Evolutionary conservation across 805 yeast genomes (phyloP), one percentile per base, ranked within the genome.

Genomic region (Isabelozyma gotoi): DNA sequence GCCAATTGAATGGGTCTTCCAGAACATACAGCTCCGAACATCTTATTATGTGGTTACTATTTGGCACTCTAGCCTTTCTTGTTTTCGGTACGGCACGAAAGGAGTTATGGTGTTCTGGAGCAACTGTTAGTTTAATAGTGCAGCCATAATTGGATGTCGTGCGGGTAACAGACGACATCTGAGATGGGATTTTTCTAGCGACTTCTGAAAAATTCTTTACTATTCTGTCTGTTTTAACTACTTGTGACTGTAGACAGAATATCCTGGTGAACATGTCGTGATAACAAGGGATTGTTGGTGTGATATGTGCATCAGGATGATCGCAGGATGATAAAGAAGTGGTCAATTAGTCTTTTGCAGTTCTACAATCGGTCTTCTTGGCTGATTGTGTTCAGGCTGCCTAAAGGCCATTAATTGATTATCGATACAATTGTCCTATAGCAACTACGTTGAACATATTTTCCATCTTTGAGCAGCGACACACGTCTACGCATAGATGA

Each of bases 21-120:
- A 4, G 89, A 83, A 60, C 89, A 83, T 38, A 84, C 80, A 17
- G 85, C 83, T 14, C 89, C 92, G 65, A 85, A 85, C 89, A 85
- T 84, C 7, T 12, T 47, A 12, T 17, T 21, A 14, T 34, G 17
- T 12, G 18, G 20, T 20, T 7, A 20, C 29, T 2, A 4, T 7
- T 24, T 24, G n/a, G n/a, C n/a, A n/a, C n/a, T n/a, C n/a, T n/a
- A n/a, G n/a, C n/a, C n/a, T n/a, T n/a, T n/a, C n/a, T 24, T 21
- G 10, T 24, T 24, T 24, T n/a, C 29, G 4, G 4, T 24, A n/a
- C 12, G 12, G 29, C 10, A 10, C 8, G 29, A 24, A 10, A 24
- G 29, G 8, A 10, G 29, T 10, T 24, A n/a, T 6, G 24, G 29
- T 24, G n/a, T n/a, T n/a, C n/a, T n/a, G n/a, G n/a, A n/a, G n/a